Conservation (phyloP, 495 filamentous ascomycete genomes). For the Tuber magnatum region DNA sequence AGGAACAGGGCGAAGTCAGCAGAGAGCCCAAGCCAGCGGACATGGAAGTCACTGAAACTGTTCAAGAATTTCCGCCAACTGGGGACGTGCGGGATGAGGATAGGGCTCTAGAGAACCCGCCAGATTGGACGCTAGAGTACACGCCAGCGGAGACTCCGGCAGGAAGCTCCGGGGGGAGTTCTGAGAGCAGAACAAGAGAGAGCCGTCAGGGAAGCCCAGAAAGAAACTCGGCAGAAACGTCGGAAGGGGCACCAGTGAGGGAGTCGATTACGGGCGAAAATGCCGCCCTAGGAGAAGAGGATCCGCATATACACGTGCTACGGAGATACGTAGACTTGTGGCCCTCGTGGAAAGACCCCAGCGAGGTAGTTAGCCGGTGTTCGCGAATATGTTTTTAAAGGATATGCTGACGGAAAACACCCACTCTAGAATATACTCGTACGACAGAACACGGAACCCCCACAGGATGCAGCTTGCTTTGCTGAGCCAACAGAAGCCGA, state of each 20-base stretch:
- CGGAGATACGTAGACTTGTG: constrained; percentile 70
- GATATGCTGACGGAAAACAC: constrained; percentile 26
- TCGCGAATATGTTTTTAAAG: background rate
- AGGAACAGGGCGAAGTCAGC: background rate
- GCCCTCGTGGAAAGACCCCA: constrained; percentile 66
- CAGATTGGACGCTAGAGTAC: background rate
- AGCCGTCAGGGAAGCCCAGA: background rate
- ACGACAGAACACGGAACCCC: constrained; percentile 68
- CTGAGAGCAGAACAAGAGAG: background rate
- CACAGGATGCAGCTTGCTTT: constrained; percentile 55
- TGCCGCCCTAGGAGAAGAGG: constrained; percentile 22
- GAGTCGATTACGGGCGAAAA: constrained; percentile 19
- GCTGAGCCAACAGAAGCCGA: constrained; percentile 36
- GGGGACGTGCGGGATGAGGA: background rate
- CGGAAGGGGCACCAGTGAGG: constrained; percentile 14
- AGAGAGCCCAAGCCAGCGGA: background rate
- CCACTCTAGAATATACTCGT: constrained; percentile 54
- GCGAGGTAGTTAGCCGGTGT: constrained; percentile 43
- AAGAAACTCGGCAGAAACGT: constrained; percentile 10
- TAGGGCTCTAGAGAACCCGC: background rate
- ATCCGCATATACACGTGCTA: constrained; percentile 43
- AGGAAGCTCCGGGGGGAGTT: background rate
- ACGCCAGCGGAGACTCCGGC: background rate
- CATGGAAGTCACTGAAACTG: constrained; percentile 8
- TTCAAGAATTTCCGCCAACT: constrained; percentile 17